Conservation (phyloP, 2,329 filamentous ascomycete species). For the Fusarium mexicanum region DNA sequence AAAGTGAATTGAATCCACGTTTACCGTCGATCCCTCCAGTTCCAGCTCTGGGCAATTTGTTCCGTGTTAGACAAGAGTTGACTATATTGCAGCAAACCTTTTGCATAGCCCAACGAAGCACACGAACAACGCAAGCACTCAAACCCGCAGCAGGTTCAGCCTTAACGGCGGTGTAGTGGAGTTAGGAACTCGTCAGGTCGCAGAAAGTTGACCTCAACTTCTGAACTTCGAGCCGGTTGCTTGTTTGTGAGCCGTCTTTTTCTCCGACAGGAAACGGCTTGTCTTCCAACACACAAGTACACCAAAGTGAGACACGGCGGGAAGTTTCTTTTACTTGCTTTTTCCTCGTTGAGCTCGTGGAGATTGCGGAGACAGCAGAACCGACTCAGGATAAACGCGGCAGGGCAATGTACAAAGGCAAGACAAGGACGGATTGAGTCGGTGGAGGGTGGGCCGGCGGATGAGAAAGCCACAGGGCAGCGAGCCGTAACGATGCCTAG, state of each 20-base stretch:
- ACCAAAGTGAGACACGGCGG: constrained; percentile 39
- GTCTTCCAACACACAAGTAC: constrained; percentile 34
- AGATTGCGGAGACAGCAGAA: constrained; percentile 36
- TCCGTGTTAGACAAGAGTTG: constrained; percentile 7
- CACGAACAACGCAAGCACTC: constrained; percentile 31
- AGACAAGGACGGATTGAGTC: constrained; percentile 31
- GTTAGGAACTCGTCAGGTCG: constrained; percentile 22
- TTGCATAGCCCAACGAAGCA: constrained; percentile 3
- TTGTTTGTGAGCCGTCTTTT: constrained; percentile 24
- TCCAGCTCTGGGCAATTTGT: constrained; percentile 17
- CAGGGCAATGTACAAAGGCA: constrained; percentile 28
- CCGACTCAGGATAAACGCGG: constrained; percentile 28
- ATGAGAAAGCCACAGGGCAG: constrained; percentile 32
- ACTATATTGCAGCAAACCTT: constrained; percentile 23
- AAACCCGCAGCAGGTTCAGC: constrained; percentile 13
- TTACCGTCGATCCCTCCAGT: constrained; percentile 24
- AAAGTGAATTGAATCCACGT: constrained; percentile 18
- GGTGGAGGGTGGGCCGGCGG: constrained; percentile 32
- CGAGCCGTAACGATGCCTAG: constrained; percentile 25
- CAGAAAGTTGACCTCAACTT: constrained; percentile 24
- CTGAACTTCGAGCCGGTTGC: constrained; percentile 24
- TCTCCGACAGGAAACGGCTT: constrained; percentile 15
- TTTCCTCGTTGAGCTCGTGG: constrained; percentile 39
- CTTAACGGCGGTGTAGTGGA: constrained; percentile 22
- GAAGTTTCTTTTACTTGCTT: constrained; percentile 38